phyloP scores from a whole-genome alignment of 2,329 filamentous ascomycete species.

The Aureobasidium sp. region DNA sequence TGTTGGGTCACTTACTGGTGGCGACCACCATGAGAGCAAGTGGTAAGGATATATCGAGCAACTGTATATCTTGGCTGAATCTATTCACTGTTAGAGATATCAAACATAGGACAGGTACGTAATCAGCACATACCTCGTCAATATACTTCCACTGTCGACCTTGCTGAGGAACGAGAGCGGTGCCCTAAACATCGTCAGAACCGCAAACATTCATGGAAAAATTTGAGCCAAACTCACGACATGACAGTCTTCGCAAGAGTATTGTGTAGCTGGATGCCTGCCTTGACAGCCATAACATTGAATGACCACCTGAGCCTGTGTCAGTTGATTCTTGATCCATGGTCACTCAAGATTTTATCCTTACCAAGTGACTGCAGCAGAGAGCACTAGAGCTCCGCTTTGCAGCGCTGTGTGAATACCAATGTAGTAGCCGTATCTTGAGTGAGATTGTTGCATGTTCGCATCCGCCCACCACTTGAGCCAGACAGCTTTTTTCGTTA shows the following conservation, averaged over 20 bases:
- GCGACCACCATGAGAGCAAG: slow-evolving; percentile 6
- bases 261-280: slow-evolving; percentile 41
- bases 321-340: neutral
- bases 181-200: neutral
- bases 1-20: neutral
- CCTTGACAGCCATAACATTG: slow-evolving; percentile 45
- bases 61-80: slow-evolving; percentile 40
- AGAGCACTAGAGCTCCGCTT: neutral
- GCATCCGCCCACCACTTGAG: slow-evolving; percentile 15
- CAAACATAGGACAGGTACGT: neutral
- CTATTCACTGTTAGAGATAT: slow-evolving; percentile 15
- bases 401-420: slow-evolving; percentile 12
- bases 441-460: neutral
- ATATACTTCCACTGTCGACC: slow-evolving; percentile 35
- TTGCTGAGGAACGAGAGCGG: slow-evolving; percentile 32
- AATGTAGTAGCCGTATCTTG: slow-evolving; percentile 1
- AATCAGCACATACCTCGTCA: slow-evolving; percentile 23
- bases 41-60: slow-evolving; percentile 37
- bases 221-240: neutral
- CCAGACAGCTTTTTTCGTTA: neutral
- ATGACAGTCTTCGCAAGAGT: slow-evolving; percentile 1
- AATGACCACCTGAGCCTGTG: slow-evolving; percentile 35
- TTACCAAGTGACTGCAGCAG: neutral
- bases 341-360: neutral
- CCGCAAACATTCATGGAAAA: neutral